phyloP scores from a whole-genome alignment of 139 green algal species.

The Tetraselmis chui region DNA sequence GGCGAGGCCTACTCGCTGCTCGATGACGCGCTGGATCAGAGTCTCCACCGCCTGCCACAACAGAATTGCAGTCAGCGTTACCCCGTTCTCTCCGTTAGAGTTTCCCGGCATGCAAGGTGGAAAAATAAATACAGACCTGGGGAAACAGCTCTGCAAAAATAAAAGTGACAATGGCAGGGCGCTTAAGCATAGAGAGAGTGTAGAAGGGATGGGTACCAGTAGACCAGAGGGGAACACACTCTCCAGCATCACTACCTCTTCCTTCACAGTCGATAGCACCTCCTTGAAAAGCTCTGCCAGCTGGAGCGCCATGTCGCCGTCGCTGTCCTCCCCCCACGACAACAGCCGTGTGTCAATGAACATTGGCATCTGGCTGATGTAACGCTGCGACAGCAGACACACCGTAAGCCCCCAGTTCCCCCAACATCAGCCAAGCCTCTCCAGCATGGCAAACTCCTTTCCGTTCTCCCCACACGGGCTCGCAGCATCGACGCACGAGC shows the following conservation, averaged over 20 bases:
- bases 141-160: too few species aligned
- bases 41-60: constrained; percentile 21
- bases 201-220: background rate
- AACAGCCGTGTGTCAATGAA: constrained; percentile 26
- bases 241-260: constrained; percentile 47
- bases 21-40: constrained; percentile 49
- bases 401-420: too few species aligned
- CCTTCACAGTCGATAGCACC: constrained; percentile 28
- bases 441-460: too few species aligned
- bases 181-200: background rate
- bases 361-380: constrained; percentile 43
- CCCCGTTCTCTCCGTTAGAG: too few species aligned
- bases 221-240: background rate
- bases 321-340: constrained; percentile 4
- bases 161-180: too few species aligned
- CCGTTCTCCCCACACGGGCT: too few species aligned
- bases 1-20: constrained; percentile 37
- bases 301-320: constrained; percentile 2
- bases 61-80: background rate
- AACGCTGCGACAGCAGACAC: too few species aligned
- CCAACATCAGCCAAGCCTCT: too few species aligned
- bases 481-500: too few species aligned
- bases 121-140: too few species aligned
- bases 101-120: too few species aligned
- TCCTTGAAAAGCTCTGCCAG: constrained; percentile 35